Conservation (phyloP, 2,329 filamentous ascomycete species). For the Pseudocercospora cruenta region DNA sequence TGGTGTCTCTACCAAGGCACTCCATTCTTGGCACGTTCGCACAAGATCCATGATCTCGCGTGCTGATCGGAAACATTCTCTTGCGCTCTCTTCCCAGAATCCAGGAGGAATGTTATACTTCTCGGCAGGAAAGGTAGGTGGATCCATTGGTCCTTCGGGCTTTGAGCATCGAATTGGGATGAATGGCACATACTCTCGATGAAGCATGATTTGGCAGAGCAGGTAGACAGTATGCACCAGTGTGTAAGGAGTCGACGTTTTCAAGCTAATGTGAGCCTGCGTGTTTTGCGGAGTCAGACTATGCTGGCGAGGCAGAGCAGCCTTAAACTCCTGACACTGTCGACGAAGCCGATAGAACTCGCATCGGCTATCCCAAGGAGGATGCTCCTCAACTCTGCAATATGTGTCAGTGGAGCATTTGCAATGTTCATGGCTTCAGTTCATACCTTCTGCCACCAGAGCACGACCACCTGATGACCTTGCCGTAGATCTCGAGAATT, state of each 20-base stretch:
- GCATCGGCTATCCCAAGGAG: constrained; percentile 64
- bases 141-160: constrained; percentile 63
- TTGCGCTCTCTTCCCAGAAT: constrained; percentile 67
- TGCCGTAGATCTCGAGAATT: constrained; percentile 59
- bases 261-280: constrained; percentile 66
- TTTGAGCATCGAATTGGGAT: constrained; percentile 59
- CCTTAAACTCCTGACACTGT: constrained; percentile 58
- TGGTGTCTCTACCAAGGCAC: constrained; percentile 68
- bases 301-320: constrained; percentile 59
- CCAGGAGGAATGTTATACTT: constrained; percentile 52
- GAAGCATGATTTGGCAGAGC: constrained; percentile 68
- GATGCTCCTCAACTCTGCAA: constrained; percentile 51
- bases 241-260: constrained; percentile 66
- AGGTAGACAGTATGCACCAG: constrained; percentile 69
- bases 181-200: constrained; percentile 70
- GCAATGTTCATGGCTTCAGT: background rate
- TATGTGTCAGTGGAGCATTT: background rate
- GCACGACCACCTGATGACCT: constrained; percentile 61
- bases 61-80: constrained; percentile 65
- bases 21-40: constrained; percentile 62
- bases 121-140: constrained; percentile 57
- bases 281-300: constrained; percentile 65
- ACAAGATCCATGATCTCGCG: constrained; percentile 68
- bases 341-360: constrained; percentile 59
- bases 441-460: constrained; percentile 58